Percentiles rank a stretch among this genome's conserved stretches.
Evolutionary conservation across 768 basidiomycete species (phyloP).

Genomic region (Sporobolomyces phaffii): DNA sequence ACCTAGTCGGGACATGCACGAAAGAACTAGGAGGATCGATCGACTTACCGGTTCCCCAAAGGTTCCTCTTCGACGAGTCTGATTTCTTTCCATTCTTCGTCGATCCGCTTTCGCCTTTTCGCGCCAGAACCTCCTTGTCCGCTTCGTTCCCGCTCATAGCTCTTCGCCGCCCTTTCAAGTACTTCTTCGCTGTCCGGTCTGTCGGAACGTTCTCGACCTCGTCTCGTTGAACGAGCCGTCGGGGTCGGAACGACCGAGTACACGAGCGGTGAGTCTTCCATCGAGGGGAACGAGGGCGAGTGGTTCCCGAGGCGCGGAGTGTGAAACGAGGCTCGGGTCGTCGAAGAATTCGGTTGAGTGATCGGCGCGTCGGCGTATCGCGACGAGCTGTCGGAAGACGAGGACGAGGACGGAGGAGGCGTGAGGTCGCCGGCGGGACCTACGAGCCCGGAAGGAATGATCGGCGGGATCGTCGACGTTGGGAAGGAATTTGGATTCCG

Average conservation of each 20-base stretch:
- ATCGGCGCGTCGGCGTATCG: constrained; percentile 7
- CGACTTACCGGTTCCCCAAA: no score
- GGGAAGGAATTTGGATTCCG: not conserved
- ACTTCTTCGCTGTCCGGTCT: not conserved
- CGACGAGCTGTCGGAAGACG: not conserved
- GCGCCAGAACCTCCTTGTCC: not conserved
- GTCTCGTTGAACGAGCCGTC: not conserved
- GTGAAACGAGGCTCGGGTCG: not conserved
- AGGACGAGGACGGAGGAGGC: not conserved
- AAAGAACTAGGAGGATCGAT: no score
- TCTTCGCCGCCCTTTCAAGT: not conserved
- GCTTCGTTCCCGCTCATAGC: not conserved
- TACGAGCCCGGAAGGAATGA: not conserved
- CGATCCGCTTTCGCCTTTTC: not conserved
- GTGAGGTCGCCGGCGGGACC: not conserved
- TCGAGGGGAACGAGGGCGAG: not conserved
- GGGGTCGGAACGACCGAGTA: not conserved
- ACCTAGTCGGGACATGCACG: not conserved
- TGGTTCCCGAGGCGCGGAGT: not conserved
- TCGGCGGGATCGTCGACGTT: constrained; percentile 9
- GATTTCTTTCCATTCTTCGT: not conserved
- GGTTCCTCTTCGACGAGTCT: not conserved
- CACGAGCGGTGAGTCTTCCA: not conserved
- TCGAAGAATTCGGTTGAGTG: not conserved
- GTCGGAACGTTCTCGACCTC: not conserved